A percentile compares a stretch with the other conserved stretches of the same genome.
These are phyloP conservation scores for Cotoneaster glaucophyllus DNA, from an alignment of 306 rosid genomes.

Conservation along the genomic window DNA sequence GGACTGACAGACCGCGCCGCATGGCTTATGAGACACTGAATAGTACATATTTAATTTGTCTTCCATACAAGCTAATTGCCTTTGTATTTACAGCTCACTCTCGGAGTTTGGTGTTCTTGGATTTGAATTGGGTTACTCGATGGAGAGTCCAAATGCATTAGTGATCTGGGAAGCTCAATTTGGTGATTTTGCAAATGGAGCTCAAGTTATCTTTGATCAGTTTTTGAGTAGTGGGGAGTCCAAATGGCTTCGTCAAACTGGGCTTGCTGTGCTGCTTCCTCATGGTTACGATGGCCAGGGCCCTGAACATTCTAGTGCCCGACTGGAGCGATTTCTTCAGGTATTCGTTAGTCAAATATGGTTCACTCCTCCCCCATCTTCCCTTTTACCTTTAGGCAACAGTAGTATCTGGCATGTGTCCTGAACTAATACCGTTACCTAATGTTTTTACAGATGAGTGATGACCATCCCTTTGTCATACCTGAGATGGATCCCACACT, in stretches of 20 bases:
- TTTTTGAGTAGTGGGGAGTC: constrained; percentile 92
- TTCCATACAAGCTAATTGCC: constrained; percentile 12
- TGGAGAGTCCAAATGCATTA: constrained; percentile 95
- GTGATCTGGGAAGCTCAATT: constrained; percentile 98
- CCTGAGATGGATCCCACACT: constrained; percentile 99
- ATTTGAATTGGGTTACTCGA: constrained; percentile 95
- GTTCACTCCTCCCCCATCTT: neutral
- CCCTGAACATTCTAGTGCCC: constrained; percentile 95
- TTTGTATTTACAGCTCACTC: constrained; percentile 60
- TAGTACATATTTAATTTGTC: constrained; percentile 1
- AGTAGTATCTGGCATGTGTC: neutral
- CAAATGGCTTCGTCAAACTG: constrained; percentile 97
- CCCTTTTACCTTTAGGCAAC: neutral
- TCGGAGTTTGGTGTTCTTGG: constrained; percentile 98
- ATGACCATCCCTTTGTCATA: constrained; percentile 81
- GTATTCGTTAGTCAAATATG: constrained; percentile 20
- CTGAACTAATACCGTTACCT: constrained; percentile 3
- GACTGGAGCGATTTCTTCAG: constrained; percentile 93
- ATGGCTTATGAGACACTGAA: neutral
- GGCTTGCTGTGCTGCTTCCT: constrained; percentile 87
- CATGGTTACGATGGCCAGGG: constrained; percentile 99
- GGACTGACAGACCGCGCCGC: neutral
- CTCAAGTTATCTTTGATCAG: constrained; percentile 93
- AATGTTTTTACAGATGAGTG: constrained; percentile 81
- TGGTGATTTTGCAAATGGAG: constrained; percentile 98